These are phyloP conservation scores for Leccinum uliginosum DNA, from an alignment of 768 basidiomycete species.

Conservation along the genomic window DNA sequence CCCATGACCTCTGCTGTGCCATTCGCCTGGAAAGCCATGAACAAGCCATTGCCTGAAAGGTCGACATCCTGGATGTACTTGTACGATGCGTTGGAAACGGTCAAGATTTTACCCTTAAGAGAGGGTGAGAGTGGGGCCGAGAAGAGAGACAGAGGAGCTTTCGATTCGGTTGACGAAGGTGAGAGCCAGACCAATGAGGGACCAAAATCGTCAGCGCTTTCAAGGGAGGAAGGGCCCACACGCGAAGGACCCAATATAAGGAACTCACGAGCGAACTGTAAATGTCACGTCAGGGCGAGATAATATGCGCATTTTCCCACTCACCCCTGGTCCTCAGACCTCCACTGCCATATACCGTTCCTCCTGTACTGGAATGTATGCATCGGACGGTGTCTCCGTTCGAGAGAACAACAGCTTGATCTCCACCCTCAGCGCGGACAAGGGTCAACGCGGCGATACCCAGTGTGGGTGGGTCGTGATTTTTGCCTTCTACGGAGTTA, in stretches of 20 bases:
- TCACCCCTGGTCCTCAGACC: conserved; percentile 63
- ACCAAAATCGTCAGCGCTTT: conserved; percentile 1
- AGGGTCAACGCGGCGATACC: conserved; percentile 48
- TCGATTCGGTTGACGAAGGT: conserved; percentile 10
- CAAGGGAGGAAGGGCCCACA: neutral
- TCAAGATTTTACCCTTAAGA: conserved; percentile 44
- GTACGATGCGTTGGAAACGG: conserved; percentile 44
- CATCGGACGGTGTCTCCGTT: conserved; percentile 57
- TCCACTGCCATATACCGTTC: conserved; percentile 68
- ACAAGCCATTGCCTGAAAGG: conserved; percentile 48
- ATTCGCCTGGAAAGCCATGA: conserved; percentile 55
- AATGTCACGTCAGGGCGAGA: neutral
- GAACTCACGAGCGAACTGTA: conserved; percentile 56
- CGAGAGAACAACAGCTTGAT: conserved; percentile 42
- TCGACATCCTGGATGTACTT: conserved; percentile 58
- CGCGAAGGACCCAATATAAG: conserved; percentile 29
- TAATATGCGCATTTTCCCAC: conserved; percentile 16
- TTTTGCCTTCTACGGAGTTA: conserved; percentile 35
- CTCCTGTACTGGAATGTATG: conserved; percentile 49
- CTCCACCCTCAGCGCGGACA: conserved; percentile 31
- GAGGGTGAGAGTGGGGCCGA: conserved; percentile 45
- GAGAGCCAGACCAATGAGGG: conserved; percentile 35
- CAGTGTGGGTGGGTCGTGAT: conserved; percentile 49
- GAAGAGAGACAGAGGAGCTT: conserved; percentile 16
- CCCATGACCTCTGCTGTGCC: conserved; percentile 55